Evolutionary conservation across 2,329 filamentous ascomycete species (phyloP).

Genomic region (Clarireedia homoeocarpa): DNA sequence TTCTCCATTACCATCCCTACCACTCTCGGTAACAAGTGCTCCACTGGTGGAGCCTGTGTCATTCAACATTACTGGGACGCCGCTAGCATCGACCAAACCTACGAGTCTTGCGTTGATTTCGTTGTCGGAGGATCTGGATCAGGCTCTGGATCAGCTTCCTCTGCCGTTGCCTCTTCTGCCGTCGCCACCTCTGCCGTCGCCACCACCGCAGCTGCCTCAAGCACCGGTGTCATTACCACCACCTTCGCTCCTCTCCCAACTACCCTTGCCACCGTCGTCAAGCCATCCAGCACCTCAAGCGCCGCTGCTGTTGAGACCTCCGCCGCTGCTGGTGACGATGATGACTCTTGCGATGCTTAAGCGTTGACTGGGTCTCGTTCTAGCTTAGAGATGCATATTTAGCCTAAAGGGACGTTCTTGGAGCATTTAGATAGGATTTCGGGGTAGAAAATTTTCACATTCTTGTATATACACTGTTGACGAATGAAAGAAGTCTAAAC

Average conservation of each 20-base stretch:
- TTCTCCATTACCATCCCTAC: slow-evolving; percentile 47
- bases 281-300: neutral
- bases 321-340: neutral
- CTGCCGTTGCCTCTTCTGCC: neutral
- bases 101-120: slow-evolving; percentile 49
- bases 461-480: neutral
- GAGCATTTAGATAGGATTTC: neutral
- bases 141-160: neutral
- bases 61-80: slow-evolving; percentile 50
- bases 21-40: slow-evolving; percentile 33
- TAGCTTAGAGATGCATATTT: neutral
- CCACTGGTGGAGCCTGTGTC: slow-evolving; percentile 26
- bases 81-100: slow-evolving; percentile 43
- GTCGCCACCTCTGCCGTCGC: neutral
- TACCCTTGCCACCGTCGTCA: neutral
- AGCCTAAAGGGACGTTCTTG: neutral
- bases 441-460: neutral
- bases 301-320: neutral
- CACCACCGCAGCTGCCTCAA: neutral
- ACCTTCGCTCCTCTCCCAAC: neutral
- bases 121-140: slow-evolving; percentile 12
- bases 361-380: neutral
- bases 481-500: neutral
- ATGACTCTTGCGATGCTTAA: slow-evolving; percentile 5
- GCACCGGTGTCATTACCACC: neutral